Base-by-base conservation (phyloP, 345 rosid species). In the Arabidopsis arenosa region DNA sequence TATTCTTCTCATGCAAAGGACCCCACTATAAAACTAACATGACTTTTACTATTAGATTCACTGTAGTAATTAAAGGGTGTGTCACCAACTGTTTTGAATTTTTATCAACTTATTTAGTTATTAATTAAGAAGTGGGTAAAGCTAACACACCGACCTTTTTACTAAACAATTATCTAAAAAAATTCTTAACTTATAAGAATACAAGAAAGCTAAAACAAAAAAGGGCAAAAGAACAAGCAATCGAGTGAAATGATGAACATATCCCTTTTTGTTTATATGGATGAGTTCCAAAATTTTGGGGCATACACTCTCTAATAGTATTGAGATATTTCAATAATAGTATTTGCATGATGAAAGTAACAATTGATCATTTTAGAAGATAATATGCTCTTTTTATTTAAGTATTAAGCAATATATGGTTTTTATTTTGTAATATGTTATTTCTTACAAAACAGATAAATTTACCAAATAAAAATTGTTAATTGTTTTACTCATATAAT, bases 121-220 rank as follows among this genome's bases (percentile, higher is more conserved):
- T 70, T 44, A 54, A 55, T 17, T 26, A 43, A 53, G 57, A 39
- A 76, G 80, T 76, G 71, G 80, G 75, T 76, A 76, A 76, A 76
- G 70, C 80, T 70, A 70, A 70, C 80, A 69, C 52, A 76, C 63
- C 71, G 60, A 76, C 71, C 54, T 18, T 44, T 23, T 54, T 36
- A 70, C 65, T 36, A 70, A 44, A 62, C 6, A 32, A 21, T 47
- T 69, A 9, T 33, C 30, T 44, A 0, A 32, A 32, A 58, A 57
- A 41, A 14, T 40, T 36, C 28, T 36, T 41, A 59, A 57, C 7
- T 45, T 33, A 74, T 14, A 30, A 75, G 40, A 68, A 32, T 76
- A 76, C 57, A 69, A 70, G 51, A 55, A 69, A 70, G 70, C 65
- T 23, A 18, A 52, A 62, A 52, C 40, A 7, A 41, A 39, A 5